Evolutionary conservation across 345 rosid genomes (phyloP).

Genomic region (Eucalyptus regnans): DNA sequence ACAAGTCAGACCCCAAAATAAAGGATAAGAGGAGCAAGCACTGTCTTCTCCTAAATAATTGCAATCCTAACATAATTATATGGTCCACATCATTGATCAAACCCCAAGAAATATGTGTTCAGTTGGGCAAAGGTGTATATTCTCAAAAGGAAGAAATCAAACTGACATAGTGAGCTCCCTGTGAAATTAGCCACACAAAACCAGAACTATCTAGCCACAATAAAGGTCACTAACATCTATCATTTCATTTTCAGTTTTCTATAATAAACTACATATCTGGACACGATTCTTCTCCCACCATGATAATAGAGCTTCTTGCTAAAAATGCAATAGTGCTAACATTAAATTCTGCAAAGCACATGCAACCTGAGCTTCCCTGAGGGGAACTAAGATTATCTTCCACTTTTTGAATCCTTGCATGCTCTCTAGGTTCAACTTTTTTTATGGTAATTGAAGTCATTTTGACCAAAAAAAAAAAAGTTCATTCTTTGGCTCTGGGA

Average conservation of each 20-base stretch:
- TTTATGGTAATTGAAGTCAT: not conserved
- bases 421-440: not conserved
- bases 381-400: not conserved
- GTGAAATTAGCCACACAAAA: not conserved
- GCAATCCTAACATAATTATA: not conserved
- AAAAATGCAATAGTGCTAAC: not conserved
- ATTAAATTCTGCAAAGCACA: not conserved
- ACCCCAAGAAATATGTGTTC: not conserved
- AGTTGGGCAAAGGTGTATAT: not conserved
- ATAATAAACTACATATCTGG: not conserved
- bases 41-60: not conserved
- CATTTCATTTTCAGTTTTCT: not conserved
- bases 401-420: slow-evolving; percentile 1
- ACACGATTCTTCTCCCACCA: not conserved
- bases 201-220: not conserved
- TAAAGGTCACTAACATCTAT: not conserved
- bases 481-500: not conserved
- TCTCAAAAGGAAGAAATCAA: not conserved
- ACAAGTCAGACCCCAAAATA: not conserved
- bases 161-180: not conserved
- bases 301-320: not conserved
- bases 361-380: not conserved
- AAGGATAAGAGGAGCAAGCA: not conserved
- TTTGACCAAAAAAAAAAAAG: too few relatives aligned
- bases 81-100: not conserved